Evolutionary conservation across 176 grass and related monocot genomes (phyloP), one percentile per base, ranked within the genome.

Genomic region (Eleusine coracana): DNA sequence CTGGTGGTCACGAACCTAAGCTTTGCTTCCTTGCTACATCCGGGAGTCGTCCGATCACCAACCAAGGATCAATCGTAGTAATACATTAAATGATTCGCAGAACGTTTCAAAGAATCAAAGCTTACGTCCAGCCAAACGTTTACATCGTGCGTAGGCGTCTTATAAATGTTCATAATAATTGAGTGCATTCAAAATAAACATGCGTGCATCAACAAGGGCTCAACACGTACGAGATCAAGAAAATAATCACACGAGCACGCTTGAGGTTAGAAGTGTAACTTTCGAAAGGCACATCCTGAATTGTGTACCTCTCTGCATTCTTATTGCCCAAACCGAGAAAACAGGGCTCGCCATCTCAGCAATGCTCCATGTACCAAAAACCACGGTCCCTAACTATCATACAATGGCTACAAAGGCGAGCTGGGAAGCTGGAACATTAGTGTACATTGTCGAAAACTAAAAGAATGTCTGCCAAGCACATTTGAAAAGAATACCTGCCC

Each of bases 311-410:
- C 9, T 52, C 41, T 46, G 42, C 27, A 79, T 61, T 70, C 69
- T 90, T 87, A 87, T 90, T 90, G 63, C 75, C 83, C 80, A 74
- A 77, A 73, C 70, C 27, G 29, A 82, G 49, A 73, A 73, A 86
- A 79, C 12, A 79, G 9, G 62, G 51, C 42, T 54, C 12, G 21
- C 21, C 66, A 31, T 25, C 55, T 34, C 84, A 75, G 61, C 49
- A 62, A 29, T 41, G 64, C 17, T 46, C 52, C 12, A 10, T 77
- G 68, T 63, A 70, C 36, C 70, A 60, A 83, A 55, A 83, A 79
- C 13, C 42, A 75, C 41, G 58, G 75, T 65, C 44, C 21, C 84
- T 86, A 74, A 67, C 83, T 90, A 84, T 58, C 11, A 13, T 85
- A 81, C 77, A 85, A 20, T 68, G 44, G 54, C 82, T 89, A 76